Base-by-base conservation (phyloP, 1,139 yeast species). In the Taphrina sp. region DNA sequence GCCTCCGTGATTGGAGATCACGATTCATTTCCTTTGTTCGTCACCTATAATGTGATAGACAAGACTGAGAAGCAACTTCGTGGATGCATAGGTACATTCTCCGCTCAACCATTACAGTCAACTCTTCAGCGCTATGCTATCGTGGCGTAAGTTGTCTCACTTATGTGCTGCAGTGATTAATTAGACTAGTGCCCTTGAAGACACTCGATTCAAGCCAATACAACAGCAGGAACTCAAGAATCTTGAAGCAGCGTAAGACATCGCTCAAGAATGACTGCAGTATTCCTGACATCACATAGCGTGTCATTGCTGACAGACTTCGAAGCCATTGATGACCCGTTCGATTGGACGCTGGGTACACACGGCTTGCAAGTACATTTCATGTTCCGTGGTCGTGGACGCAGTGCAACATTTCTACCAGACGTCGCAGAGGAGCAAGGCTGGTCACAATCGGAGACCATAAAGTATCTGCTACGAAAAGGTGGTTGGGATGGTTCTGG, bases 21-120 rank as follows among this genome's bases (percentile, higher is more conserved):
- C 1, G 66, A 63, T 3, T 61, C 66, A 5, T 70, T 74, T 43
- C 95, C 96, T 0, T 69, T 92, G 34, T 92, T 92, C 70, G 83
- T 92, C 31, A 90, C 97, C 0, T 92, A 96, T 95, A 81, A 83
- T 66, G 78, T 76, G 45, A 64, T 71, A 46, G 69, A 26, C 20
- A 14, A 62, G 5, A 62, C 60, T 14, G 59, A 61, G 12, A 69
- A 75, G 56, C 71, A 74, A 16, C 72, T 92, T 49, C 74, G 97
- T 53, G 98, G 98, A 0, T 92, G 98, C 66, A 92, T 92, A 57
- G 98, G 98, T 0, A 90, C 96, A 0, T 90, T 92, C 66, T 69
- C 71, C 14, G 65, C 72, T 1, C 68, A 70, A 51, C 72, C 74
- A 0, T 64, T 86, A 7, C 81, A 76, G 24, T 58, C 66, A 0